A percentile compares a stretch with the other conserved stretches of the same genome.
phyloP scores from a whole-genome alignment of 2,329 filamentous ascomycete genomes.

The Apiospora arundinis region DNA sequence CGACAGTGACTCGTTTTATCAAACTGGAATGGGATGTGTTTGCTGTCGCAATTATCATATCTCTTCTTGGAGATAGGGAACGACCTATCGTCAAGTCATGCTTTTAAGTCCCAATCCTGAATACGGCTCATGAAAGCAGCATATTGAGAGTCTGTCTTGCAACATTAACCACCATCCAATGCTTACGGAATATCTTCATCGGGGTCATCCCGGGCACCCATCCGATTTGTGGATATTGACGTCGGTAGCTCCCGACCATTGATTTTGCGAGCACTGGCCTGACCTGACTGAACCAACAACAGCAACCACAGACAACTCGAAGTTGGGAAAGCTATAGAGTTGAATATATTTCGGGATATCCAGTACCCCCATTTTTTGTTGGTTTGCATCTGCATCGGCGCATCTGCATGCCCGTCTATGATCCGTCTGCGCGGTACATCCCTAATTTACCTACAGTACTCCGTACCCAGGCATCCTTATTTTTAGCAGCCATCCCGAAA shows the following conservation, averaged over 20 bases:
- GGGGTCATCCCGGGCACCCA: neutral
- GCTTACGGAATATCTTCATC: neutral
- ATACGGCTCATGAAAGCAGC: neutral
- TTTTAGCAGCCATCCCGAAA: neutral
- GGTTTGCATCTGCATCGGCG: neutral
- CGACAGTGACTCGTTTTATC: neutral
- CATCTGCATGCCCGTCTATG: neutral
- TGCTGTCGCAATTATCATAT: neutral
- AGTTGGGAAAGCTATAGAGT: neutral
- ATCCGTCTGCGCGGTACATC: neutral
- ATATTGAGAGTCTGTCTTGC: neutral
- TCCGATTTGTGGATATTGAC: slow-evolving; percentile 6
- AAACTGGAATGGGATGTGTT: neutral
- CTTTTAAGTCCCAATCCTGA: neutral
- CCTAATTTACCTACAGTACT: neutral
- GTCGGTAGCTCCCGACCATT: neutral
- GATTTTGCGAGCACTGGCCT: neutral
- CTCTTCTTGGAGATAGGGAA: neutral
- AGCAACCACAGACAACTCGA: neutral
- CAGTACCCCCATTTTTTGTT: slow-evolving; percentile 7
- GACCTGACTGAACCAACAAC: neutral
- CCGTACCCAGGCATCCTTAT: neutral
- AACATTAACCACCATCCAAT: too few relatives aligned
- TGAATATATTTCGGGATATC: slow-evolving; percentile 10
- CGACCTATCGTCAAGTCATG: neutral